phyloP scores from a whole-genome alignment of 768 basidiomycete genomes.

The Mycena kentingensis region DNA sequence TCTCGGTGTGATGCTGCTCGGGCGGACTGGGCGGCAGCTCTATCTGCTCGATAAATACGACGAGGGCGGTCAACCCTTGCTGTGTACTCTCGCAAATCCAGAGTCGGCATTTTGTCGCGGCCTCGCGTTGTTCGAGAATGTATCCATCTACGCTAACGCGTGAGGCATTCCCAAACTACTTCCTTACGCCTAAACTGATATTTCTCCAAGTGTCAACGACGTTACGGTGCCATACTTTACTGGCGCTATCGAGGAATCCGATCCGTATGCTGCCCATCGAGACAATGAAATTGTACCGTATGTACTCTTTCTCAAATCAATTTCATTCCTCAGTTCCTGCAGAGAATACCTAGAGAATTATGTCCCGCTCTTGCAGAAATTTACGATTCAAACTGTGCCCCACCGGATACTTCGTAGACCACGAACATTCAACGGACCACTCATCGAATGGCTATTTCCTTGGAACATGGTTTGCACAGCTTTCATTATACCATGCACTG shows the following conservation, averaged over 20 bases:
- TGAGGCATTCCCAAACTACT: conserved; percentile 13
- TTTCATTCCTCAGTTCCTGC: background rate
- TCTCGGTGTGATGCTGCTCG: conserved; percentile 37
- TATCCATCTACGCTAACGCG: conserved; percentile 40
- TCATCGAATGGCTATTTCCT: conserved; percentile 28
- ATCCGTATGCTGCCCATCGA: conserved; percentile 32
- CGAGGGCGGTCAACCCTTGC: conserved; percentile 31
- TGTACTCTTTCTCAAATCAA: conserved; percentile 5
- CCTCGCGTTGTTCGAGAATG: conserved; percentile 29
- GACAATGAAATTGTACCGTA: conserved; percentile 31
- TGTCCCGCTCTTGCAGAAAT: conserved; percentile 28
- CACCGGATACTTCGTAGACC: conserved; percentile 11
- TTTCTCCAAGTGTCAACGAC: conserved; percentile 26
- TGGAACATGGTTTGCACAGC: conserved; percentile 30
- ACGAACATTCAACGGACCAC: conserved; percentile 23
- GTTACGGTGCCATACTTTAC: conserved; percentile 40
- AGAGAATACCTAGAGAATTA: conserved; percentile 28
- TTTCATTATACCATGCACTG: background rate
- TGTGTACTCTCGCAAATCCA: conserved; percentile 32
- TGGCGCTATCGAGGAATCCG: conserved; percentile 34
- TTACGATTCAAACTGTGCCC: conserved; percentile 8
- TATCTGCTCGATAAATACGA: conserved; percentile 35
- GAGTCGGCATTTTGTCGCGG: conserved; percentile 37
- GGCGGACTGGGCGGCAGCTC: conserved; percentile 40
- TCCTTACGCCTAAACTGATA: background rate